Conservation (phyloP, 495 filamentous ascomycete species). For the Penicillium turbatum region DNA sequence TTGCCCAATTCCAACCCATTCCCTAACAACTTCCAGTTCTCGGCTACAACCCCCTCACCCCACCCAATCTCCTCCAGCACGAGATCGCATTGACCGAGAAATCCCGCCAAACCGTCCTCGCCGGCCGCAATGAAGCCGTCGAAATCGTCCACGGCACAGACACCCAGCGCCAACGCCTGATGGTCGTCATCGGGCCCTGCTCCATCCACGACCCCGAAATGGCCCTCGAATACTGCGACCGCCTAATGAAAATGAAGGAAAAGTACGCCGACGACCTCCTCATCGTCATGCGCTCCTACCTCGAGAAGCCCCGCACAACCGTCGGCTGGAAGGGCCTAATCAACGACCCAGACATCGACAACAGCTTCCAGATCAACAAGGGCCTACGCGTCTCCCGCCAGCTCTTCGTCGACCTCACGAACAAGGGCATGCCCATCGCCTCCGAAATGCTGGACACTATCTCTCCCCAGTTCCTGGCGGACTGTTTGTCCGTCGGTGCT, state of each 20-base stretch:
- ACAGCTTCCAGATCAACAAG: conserved; percentile 99
- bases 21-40: conserved; percentile 52
- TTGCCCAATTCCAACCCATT: conserved; percentile 3
- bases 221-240: conserved; percentile 90
- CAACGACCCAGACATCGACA: conserved; percentile 98
- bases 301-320: conserved; percentile 97
- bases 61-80: conserved; percentile 91
- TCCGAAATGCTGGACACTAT: conserved; percentile 99
- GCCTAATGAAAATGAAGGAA: conserved; percentile 74
- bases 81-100: conserved; percentile 78
- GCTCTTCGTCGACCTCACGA: conserved; percentile 90
- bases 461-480: conserved; percentile 96
- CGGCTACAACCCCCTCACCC: conserved; percentile 89
- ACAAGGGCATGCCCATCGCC: conserved; percentile 95
- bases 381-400: conserved; percentile 82
- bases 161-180: conserved; percentile 61
- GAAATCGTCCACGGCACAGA: conserved; percentile 78
- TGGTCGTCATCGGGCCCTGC: conserved; percentile 95
- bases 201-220: conserved; percentile 94
- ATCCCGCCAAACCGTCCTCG: conserved; percentile 75
- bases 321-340: conserved; percentile 99
- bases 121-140: conserved; percentile 76
- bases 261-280: conserved; percentile 87
- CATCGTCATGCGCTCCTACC: conserved; percentile 96
- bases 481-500: conserved; percentile 85